Evolutionary conservation across 1,139 yeast species (phyloP), one percentile per base, ranked within the genome.

Genomic region (Debaryomyces subglobosus): DNA sequence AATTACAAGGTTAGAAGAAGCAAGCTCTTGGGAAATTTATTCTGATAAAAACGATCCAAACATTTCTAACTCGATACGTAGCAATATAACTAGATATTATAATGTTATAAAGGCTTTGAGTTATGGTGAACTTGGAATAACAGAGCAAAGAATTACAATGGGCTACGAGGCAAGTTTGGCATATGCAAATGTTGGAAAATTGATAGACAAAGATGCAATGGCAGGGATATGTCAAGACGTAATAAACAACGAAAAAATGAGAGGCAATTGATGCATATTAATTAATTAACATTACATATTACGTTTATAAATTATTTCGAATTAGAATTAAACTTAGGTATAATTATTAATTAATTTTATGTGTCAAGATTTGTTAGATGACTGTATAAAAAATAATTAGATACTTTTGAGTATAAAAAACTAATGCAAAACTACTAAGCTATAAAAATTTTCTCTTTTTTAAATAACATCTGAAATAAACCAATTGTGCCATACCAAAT

Each of bases 21-120:
- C 91, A 62, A 87, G 96, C 42, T 88, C 97, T 1, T 85, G 96
- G 92, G 96, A 92, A 61, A 94, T 95, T 46, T 95, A 95, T 68
- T 86, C 96, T 47, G 99, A 95, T 66, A 79, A 81, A 51, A 95
- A 95, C 63, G 98, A 92, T 54, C 68, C 66, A 4, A 62, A 70
- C 23, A 86, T 95, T 18, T 70, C 88, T 4, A 68, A 73, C 15
- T 73, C 81, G 18, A 77, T 84, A 7, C 79, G 95, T 56, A 82
- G 80, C 53, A 86, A 91, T 21, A 92, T 95, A 40, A 80, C 96
- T 8, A 77, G 98, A 50, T 94, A 95, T 65, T 81, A 86, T 46
- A 91, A 91, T 66, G 92, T 95, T 53, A 76, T 94, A 47, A 81
- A 82, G 57, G 96, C 96, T 0, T 74, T 94, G 54, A 88, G 91